phyloP scores from a whole-genome alignment of 345 rosid genomes.

The Psidium friedrichsthalianum region DNA sequence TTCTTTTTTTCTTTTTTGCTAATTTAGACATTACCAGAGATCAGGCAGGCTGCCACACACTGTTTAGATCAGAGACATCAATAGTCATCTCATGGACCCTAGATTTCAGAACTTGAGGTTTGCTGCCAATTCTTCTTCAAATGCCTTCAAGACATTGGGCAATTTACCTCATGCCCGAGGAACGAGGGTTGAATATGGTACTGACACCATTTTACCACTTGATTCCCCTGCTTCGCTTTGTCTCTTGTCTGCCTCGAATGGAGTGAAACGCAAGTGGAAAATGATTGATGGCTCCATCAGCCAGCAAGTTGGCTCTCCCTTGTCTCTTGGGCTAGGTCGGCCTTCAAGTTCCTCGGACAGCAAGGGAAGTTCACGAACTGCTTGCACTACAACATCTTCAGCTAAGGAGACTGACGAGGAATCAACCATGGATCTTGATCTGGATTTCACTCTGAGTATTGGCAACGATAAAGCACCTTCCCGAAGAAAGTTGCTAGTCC shows the following conservation, averaged over 20 bases:
- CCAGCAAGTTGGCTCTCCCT: constrained; percentile 43
- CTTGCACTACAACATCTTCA: constrained; percentile 59
- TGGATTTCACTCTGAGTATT: constrained; percentile 72
- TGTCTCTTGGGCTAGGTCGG: constrained; percentile 64
- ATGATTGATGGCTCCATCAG: constrained; percentile 31
- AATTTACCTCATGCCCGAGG: constrained; percentile 31
- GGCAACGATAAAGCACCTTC: constrained; percentile 45
- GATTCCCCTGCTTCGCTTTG: constrained; percentile 35
- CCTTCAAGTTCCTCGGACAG: constrained; percentile 85
- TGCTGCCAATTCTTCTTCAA: constrained; percentile 34
- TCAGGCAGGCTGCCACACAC: constrained; percentile 31
- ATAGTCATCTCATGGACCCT: constrained; percentile 42
- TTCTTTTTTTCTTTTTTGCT: constrained; percentile 31
- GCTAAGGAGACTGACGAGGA: constrained; percentile 87
- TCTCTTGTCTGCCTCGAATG: constrained; percentile 14
- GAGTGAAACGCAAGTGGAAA: constrained; percentile 72
- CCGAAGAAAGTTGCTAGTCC: constrained; percentile 26
- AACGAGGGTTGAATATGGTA: constrained; percentile 15
- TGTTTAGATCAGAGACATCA: constrained; percentile 25
- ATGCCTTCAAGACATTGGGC: constrained; percentile 44
- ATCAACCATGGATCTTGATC: constrained; percentile 75
- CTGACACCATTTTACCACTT: constrained; percentile 67
- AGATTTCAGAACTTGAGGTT: constrained; percentile 35
- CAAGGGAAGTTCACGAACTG: constrained; percentile 78
- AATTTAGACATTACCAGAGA: constrained; percentile 38